A percentile compares a stretch with the other conserved stretches of the same genome.
phyloP scores from a whole-genome alignment of 805 yeast genomes.

The Schwanniomyces yamadae region DNA sequence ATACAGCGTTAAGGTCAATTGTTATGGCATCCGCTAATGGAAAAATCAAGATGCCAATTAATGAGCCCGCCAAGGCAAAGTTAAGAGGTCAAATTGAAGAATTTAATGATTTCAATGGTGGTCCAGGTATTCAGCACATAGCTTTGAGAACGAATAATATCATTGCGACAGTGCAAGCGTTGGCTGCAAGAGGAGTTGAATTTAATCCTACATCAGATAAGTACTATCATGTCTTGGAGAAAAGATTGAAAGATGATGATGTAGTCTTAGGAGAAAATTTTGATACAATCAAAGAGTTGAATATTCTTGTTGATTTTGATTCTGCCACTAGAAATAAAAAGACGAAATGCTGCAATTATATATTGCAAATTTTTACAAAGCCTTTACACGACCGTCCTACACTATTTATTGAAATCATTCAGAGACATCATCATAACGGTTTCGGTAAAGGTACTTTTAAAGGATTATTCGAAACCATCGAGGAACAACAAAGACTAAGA shows the following conservation, averaged over 20 bases:
- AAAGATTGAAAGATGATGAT: slow-evolving; percentile 44
- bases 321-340: slow-evolving; percentile 35
- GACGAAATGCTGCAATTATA: slow-evolving; percentile 51
- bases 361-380: slow-evolving; percentile 76
- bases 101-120: slow-evolving; percentile 68
- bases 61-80: slow-evolving; percentile 74
- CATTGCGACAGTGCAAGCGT: slow-evolving; percentile 48
- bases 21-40: slow-evolving; percentile 75
- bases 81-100: slow-evolving; percentile 80
- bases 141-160: slow-evolving; percentile 69
- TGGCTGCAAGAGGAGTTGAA: slow-evolving; percentile 64
- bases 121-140: slow-evolving; percentile 84
- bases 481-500: slow-evolving; percentile 67
- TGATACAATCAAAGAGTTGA: slow-evolving; percentile 45
- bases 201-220: slow-evolving; percentile 59
- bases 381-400: slow-evolving; percentile 81
- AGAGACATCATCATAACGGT: slow-evolving; percentile 76
- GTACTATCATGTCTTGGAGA: slow-evolving; percentile 55
- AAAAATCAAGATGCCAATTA: slow-evolving; percentile 73
- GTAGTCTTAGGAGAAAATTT: slow-evolving; percentile 54
- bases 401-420: slow-evolving; percentile 76
- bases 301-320: slow-evolving; percentile 76
- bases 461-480: slow-evolving; percentile 77
- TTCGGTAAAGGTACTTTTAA: slow-evolving; percentile 89
- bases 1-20: slow-evolving; percentile 66